These are phyloP conservation scores for Periconia sp. DNA, from an alignment of 2,329 filamentous ascomycete genomes.

Conservation along the genomic window DNA sequence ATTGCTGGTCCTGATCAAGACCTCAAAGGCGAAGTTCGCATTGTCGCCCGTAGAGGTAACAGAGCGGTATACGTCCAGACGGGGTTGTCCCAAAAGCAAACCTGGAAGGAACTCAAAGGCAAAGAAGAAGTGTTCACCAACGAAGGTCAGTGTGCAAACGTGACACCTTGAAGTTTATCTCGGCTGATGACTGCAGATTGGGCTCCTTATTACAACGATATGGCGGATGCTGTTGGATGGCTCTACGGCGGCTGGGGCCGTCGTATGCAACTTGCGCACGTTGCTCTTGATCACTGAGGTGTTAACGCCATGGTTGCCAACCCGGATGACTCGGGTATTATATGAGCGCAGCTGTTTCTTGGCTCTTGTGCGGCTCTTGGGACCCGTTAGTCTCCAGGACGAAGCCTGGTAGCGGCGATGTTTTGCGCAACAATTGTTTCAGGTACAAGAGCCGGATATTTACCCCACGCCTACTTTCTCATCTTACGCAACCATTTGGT, in stretches of 20 bases:
- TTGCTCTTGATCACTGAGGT: slow-evolving; percentile 23
- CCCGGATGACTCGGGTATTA: slow-evolving; percentile 10
- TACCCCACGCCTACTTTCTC: slow-evolving; percentile 1
- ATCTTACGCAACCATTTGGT: too few species aligned
- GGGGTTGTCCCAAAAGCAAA: slow-evolving; percentile 30
- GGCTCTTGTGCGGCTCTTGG: slow-evolving; percentile 17
- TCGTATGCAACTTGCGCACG: slow-evolving; percentile 37
- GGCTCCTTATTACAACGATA: slow-evolving; percentile 42
- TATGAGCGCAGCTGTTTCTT: slow-evolving; percentile 14
- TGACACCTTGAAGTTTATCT: slow-evolving; percentile 3
- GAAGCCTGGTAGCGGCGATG: slow-evolving; percentile 3
- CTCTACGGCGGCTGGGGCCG: slow-evolving; percentile 42
- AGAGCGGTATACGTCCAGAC: slow-evolving; percentile 30
- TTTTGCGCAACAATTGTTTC: slow-evolving; percentile 6
- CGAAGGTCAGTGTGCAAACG: slow-evolving; percentile 26
- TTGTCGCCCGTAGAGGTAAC: slow-evolving; percentile 38
- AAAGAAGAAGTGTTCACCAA: slow-evolving; percentile 29
- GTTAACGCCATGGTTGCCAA: slow-evolving; percentile 8
- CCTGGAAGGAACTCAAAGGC: slow-evolving; percentile 40
- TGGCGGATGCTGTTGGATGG: slow-evolving; percentile 44
- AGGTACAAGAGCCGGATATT: slow-evolving; percentile 8
- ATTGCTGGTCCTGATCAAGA: slow-evolving; percentile 36
- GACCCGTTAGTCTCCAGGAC: background rate
- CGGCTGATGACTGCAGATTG: slow-evolving; percentile 30
- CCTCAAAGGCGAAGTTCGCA: slow-evolving; percentile 38